Evolutionary conservation across 352 stramenopile genomes (phyloP).

Genomic region (Phytopythium cucurbitacearum): DNA sequence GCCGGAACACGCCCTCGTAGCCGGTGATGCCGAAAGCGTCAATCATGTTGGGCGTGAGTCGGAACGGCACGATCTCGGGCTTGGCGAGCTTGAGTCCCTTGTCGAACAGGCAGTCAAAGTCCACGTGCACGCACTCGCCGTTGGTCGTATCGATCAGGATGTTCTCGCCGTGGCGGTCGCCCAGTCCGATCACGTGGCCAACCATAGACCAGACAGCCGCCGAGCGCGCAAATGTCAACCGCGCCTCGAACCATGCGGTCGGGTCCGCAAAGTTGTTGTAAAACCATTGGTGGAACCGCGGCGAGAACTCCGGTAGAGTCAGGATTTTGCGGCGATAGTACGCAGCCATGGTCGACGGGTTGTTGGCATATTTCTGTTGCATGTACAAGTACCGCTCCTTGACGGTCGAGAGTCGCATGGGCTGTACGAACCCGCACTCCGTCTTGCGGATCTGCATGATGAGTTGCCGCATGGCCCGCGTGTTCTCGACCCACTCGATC

Average conservation of each 20-base stretch:
- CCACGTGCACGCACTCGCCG: constrained; percentile 99
- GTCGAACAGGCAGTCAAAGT: constrained; percentile 99
- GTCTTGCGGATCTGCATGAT: constrained; percentile 87
- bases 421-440: constrained; percentile 78
- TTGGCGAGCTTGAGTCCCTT: constrained; percentile 96
- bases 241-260: constrained; percentile 96
- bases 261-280: constrained; percentile 97
- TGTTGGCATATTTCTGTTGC: constrained; percentile 81
- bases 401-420: constrained; percentile 69
- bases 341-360: constrained; percentile 70
- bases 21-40: constrained; percentile 99
- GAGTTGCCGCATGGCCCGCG: constrained; percentile 90
- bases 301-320: constrained; percentile 78
- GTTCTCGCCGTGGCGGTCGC: constrained; percentile 98
- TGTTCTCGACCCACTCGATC: constrained; percentile 99
- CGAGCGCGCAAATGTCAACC: constrained; percentile 79
- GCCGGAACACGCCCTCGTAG: constrained; percentile 93
- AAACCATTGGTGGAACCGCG: constrained; percentile 99
- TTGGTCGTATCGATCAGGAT: constrained; percentile 98
- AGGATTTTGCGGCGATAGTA: constrained; percentile 73
- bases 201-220: constrained; percentile 97
- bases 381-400: constrained; percentile 88
- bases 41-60: constrained; percentile 99
- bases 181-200: constrained; percentile 92
- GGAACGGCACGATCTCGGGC: constrained; percentile 99